A percentile compares a stretch with the other conserved stretches of the same genome.
These are phyloP conservation scores for Polyplosphaeria fusca DNA, from an alignment of 495 filamentous ascomycete species.

Conservation along the genomic window DNA sequence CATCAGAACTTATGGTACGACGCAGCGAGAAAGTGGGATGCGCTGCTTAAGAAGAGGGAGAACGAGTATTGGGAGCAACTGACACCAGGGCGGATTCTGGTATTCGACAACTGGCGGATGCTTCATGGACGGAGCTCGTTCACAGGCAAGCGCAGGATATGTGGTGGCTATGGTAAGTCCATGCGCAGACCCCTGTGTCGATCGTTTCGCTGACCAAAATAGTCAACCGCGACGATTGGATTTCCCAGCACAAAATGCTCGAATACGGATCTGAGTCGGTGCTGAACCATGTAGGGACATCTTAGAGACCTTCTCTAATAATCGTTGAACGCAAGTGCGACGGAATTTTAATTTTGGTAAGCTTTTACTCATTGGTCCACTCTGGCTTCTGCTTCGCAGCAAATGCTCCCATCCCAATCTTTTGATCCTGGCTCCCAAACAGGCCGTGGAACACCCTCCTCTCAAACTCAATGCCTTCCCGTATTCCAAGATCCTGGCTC, in stretches of 20 bases:
- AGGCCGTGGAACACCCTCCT: constrained; percentile 83
- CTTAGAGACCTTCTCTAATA: too few relatives aligned
- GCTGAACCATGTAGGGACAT: constrained; percentile 39
- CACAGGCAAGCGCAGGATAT: constrained; percentile 78
- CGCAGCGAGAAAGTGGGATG: constrained; percentile 52
- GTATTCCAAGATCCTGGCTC: constrained; percentile 80
- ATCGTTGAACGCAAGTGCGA: too few relatives aligned
- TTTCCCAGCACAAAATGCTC: constrained; percentile 71
- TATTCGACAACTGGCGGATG: constrained; percentile 95
- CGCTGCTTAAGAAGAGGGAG: constrained; percentile 44
- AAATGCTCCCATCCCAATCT: constrained; percentile 95
- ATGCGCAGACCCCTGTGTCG: background rate
- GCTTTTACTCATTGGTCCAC: constrained; percentile 78
- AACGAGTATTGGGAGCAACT: constrained; percentile 73
- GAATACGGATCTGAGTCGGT: constrained; percentile 59
- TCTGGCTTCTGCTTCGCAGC: constrained; percentile 89
- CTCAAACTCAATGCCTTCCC: constrained; percentile 93
- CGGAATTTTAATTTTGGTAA: too few relatives aligned
- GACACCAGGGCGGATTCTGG: constrained; percentile 73
- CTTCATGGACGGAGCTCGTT: constrained; percentile 81
- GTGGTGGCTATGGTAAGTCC: constrained; percentile 79
- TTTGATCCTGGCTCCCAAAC: constrained; percentile 94
- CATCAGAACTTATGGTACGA: constrained; percentile 64
- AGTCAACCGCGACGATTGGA: constrained; percentile 86
- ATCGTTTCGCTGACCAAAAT: constrained; percentile 31